Base-by-base conservation (phyloP, 768 basidiomycete species). In the Russula vinacea region DNA sequence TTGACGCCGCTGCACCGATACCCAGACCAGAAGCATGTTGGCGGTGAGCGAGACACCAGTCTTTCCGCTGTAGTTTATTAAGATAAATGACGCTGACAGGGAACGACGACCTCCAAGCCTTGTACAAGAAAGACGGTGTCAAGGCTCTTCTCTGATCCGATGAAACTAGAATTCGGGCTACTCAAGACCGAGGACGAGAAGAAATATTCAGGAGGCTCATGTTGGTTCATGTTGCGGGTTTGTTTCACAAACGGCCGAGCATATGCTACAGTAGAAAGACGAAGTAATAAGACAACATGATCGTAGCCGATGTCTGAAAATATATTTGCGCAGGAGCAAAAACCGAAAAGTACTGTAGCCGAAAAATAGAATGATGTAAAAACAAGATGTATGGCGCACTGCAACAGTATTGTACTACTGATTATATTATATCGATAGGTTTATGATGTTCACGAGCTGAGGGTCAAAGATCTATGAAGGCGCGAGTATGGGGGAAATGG, bases 21-120 rank as follows among this genome's bases (percentile, higher is more conserved):
- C 29, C 0, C 53, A 86, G 84, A 78, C 60, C 71, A 80, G 68
- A 58, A 81, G 70, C 85, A 86, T 64, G 75, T 86, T 35, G 85
- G 84, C 68, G 85, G 83, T 83, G 66, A 57, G 73, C 69, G n/a
- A 24, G 9, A n/a, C 54, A 5, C 14, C 35, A 26, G 42, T 50
- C n/a, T 45, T 22, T 39, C 22, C 24, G n/a, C 40, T 17, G 35
- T 32, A 26, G 29, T 39, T 24, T 33, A n/a, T 26, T 39, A 33
- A 40, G 22, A n/a, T 40, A 29, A 42, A 47, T 11, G 29, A 49
- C 33, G 10, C 17, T 19, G 45, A 44, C 40, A 67, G 67, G 66
- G 33, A 67, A 67, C 33, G 66, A 68, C 50, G 35, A 64, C 47
- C 62, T 69, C 26, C 62, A 56, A 50, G 59, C 59, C 14, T 58